Percentiles rank a stretch among this genome's conserved stretches.
phyloP scores from a whole-genome alignment of 2,329 filamentous ascomycete genomes.

The Cryphonectria nitschkei region DNA sequence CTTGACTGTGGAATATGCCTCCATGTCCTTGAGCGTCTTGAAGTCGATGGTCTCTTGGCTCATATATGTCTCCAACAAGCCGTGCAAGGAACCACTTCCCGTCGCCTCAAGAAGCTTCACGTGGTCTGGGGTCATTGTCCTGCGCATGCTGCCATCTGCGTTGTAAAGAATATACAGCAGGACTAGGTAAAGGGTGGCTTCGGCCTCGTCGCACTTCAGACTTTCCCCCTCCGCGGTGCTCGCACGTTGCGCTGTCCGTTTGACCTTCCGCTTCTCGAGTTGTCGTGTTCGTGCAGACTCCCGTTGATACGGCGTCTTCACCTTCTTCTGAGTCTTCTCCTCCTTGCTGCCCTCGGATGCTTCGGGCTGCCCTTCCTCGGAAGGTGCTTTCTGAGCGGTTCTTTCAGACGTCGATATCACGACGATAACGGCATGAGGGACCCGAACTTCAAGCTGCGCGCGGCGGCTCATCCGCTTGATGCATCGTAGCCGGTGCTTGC shows the following conservation, averaged over 20 bases:
- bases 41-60: neutral
- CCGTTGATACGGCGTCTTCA: constrained; percentile 2
- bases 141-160: neutral
- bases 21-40: neutral
- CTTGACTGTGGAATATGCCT: neutral
- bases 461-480: constrained; percentile 14
- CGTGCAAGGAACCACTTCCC: neutral
- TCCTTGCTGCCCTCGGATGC: neutral
- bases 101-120: neutral
- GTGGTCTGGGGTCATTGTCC: neutral
- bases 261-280: neutral
- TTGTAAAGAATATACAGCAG: neutral
- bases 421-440: neutral
- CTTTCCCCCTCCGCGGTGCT: neutral
- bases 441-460: neutral
- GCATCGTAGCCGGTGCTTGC: constrained; percentile 11
- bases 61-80: neutral
- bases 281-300: neutral
- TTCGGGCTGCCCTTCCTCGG: neutral
- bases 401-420: neutral
- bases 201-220: neutral
- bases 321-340: neutral
- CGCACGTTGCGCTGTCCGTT: neutral
- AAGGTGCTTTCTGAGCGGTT: neutral
- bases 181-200: neutral